Conservation (phyloP, 2,329 filamentous ascomycete genomes). For the Blumeriella jaapii region DNA sequence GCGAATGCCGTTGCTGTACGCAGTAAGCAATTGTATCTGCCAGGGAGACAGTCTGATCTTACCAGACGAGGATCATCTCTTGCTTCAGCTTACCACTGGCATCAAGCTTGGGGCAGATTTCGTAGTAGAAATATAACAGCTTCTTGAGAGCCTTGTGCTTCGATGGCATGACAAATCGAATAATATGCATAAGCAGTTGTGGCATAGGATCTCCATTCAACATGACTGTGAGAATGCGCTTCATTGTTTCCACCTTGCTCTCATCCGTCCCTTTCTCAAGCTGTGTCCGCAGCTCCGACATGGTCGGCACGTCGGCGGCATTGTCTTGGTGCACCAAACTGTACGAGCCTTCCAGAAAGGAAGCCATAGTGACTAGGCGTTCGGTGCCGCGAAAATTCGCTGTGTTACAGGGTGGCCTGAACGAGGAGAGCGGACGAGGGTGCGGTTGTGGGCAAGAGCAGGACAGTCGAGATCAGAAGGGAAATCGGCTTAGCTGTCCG, state of each 20-base stretch:
- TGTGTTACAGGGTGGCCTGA: slow-evolving; percentile 10
- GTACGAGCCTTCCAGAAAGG: slow-evolving; percentile 89
- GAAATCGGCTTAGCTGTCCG: no score
- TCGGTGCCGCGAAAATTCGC: slow-evolving; percentile 15
- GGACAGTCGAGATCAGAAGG: no score
- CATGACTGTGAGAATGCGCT: slow-evolving; percentile 93
- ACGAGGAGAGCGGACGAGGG: slow-evolving; percentile 7
- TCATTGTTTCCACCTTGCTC: slow-evolving; percentile 89
- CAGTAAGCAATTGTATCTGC: slow-evolving; percentile 2
- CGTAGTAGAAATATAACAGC: slow-evolving; percentile 97
- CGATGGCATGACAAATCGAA: slow-evolving; percentile 98
- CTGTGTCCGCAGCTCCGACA: slow-evolving; percentile 86
- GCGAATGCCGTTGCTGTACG: slow-evolving; percentile 79
- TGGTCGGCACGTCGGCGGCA: slow-evolving; percentile 77
- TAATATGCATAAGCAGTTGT: slow-evolving; percentile 96
- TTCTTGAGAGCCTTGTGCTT: slow-evolving; percentile 97
- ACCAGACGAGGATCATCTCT: slow-evolving; percentile 99
- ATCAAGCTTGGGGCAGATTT: slow-evolving; percentile 96
- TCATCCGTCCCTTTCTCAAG: slow-evolving; percentile 91
- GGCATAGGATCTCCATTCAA: slow-evolving; percentile 96
- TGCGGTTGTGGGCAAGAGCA: slow-evolving; percentile 9
- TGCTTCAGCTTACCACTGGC: slow-evolving; percentile 90
- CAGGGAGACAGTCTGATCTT: slow-evolving; percentile 17
- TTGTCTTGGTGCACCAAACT: slow-evolving; percentile 98
- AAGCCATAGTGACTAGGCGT: slow-evolving; percentile 59